phyloP scores from a whole-genome alignment of 2,329 filamentous ascomycete species.

The Chaetomium olivaceum region DNA sequence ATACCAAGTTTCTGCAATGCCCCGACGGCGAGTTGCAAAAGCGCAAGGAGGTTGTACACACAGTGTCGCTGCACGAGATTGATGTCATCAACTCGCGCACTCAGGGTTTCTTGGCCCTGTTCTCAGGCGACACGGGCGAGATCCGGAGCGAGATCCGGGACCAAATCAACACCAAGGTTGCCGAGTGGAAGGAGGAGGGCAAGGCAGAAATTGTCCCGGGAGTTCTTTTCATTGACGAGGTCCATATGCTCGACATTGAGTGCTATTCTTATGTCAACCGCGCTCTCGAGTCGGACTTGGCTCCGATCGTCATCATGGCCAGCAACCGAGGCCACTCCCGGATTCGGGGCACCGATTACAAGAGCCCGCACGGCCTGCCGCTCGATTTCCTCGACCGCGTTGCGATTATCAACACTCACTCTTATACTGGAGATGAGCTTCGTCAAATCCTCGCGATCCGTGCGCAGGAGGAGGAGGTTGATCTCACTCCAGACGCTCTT shows the following conservation, averaged over 20 bases:
- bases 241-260: conserved; percentile 99
- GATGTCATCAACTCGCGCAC: conserved; percentile 99
- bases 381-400: conserved; percentile 95
- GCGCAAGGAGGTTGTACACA: conserved; percentile 95
- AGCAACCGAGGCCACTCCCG: conserved; percentile 91
- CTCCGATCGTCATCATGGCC: conserved; percentile 98
- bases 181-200: conserved; percentile 98
- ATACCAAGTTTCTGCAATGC: conserved; percentile 97
- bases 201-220: conserved; percentile 98
- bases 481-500: conserved; percentile 84
- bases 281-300: conserved; percentile 89
- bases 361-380: conserved; percentile 87
- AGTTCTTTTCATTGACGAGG: conserved; percentile 97
- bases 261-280: conserved; percentile 99
- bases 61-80: conserved; percentile 95
- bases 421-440: conserved; percentile 82
- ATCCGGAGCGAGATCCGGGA: conserved; percentile 96
- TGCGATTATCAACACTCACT: conserved; percentile 91
- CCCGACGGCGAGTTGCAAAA: conserved; percentile 97
- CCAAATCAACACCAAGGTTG: conserved; percentile 98
- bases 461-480: conserved; percentile 93
- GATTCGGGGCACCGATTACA: conserved; percentile 92
- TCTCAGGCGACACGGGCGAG: conserved; percentile 97
- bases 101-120: conserved; percentile 96
- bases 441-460: conserved; percentile 89